phyloP scores from a whole-genome alignment of 129 eudicot genomes.

The Apium graveolens region DNA sequence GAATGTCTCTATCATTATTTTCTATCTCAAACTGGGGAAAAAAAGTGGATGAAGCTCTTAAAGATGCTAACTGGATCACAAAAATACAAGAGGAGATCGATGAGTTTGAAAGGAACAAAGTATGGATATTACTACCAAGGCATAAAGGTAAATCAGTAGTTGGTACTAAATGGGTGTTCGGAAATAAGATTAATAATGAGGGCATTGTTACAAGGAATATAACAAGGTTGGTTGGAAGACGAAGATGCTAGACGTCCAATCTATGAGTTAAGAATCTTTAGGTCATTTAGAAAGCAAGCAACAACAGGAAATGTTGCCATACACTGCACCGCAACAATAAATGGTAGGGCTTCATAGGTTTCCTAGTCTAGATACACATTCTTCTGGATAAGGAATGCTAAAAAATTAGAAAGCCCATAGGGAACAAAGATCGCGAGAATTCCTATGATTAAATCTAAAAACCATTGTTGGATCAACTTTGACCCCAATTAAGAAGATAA shows the following conservation, averaged over 20 bases:
- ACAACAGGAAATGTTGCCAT: conserved; percentile 40
- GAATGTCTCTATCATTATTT: too few species aligned
- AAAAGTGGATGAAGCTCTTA: too few species aligned
- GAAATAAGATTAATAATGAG: too few species aligned
- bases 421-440: conserved; percentile 29
- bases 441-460: conserved; percentile 24
- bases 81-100: too few species aligned
- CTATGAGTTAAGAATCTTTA: conserved; percentile 44
- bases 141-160: too few species aligned
- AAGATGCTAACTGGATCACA: too few species aligned
- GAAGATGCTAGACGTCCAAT: conserved; percentile 46
- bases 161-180: too few species aligned
- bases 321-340: conserved; percentile 20
- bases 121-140: too few species aligned
- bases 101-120: too few species aligned
- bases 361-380: conserved; percentile 19
- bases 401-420: conserved; percentile 23
- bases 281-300: conserved; percentile 36
- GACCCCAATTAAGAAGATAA: conserved; percentile 36
- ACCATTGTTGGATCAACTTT: conserved; percentile 34
- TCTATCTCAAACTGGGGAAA: too few species aligned
- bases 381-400: conserved; percentile 23
- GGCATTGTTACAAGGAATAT: too few species aligned
- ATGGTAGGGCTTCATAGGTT: conserved; percentile 15
- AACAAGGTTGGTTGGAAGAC: too few species aligned